phyloP scores from a whole-genome alignment of 179 eudicot species.

The Vitellaria paradoxa region DNA sequence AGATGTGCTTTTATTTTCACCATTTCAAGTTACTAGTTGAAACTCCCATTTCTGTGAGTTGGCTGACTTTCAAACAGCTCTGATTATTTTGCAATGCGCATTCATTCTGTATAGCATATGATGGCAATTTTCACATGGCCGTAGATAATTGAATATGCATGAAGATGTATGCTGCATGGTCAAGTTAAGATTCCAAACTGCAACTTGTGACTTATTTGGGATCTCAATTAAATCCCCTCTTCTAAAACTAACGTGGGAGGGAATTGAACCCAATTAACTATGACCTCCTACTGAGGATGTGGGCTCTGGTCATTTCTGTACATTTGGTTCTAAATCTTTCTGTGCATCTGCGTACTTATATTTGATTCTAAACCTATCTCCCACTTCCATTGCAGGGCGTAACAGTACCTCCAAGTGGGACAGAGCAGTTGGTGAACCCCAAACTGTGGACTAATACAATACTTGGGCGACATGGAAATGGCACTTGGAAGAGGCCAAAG shows the following conservation, averaged over 20 bases:
- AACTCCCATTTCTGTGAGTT: not conserved
- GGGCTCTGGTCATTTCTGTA: no score
- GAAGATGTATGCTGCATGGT: not conserved
- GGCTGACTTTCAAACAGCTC: not conserved
- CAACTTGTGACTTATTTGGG: no score
- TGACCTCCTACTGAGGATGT: no score
- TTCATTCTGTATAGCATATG: no score
- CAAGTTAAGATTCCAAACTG: not conserved
- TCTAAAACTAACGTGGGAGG: no score
- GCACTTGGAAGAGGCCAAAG: constrained; percentile 22
- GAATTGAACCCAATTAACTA: no score
- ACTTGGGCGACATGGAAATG: not conserved
- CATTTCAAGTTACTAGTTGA: not conserved
- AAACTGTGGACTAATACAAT: constrained; percentile 3
- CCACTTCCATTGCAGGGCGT: constrained; percentile 17
- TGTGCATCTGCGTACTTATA: not conserved
- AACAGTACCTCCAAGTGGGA: constrained; percentile 8
- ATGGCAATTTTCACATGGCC: not conserved
- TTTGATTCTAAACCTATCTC: not conserved
- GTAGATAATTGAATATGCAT: not conserved
- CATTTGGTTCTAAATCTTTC: no score
- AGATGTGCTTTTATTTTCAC: not conserved
- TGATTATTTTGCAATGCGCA: no score
- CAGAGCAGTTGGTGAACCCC: constrained; percentile 3
- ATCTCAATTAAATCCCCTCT: no score